phyloP scores from a whole-genome alignment of 225 moss, liverwort and hornwort genomes.

The Sphagnum contortum region DNA sequence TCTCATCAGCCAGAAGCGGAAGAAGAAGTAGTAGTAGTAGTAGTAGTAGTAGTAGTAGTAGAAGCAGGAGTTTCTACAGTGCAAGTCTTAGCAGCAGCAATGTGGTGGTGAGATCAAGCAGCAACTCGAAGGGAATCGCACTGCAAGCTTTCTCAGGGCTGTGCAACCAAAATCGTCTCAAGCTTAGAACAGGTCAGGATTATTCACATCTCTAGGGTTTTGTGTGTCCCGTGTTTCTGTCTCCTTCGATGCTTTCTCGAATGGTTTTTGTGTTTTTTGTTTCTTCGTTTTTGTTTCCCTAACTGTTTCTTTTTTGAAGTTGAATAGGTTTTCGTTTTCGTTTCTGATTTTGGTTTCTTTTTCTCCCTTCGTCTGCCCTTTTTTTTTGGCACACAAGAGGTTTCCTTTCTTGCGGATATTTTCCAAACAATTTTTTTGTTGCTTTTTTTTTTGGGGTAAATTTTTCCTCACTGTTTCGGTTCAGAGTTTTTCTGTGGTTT shows the following conservation, averaged over 20 bases:
- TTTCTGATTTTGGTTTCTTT: too few species aligned
- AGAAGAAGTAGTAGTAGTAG: background rate
- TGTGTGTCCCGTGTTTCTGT: constrained; percentile 1
- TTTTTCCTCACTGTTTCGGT: too few species aligned
- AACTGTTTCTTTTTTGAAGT: background rate
- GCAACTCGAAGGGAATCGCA: constrained; percentile 9
- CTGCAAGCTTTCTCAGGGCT: constrained; percentile 44
- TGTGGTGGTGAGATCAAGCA: constrained; percentile 1
- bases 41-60: too few species aligned
- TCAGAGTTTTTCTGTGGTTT: too few species aligned
- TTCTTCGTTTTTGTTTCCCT: background rate
- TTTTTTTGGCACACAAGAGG: too few species aligned
- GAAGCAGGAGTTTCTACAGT: too few species aligned
- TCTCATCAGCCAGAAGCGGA: constrained; percentile 7
- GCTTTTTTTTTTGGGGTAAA: too few species aligned
- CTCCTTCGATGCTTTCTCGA: too few species aligned
- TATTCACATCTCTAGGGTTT: background rate
- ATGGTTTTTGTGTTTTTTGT: background rate
- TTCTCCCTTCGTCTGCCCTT: too few species aligned
- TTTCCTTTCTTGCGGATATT: too few species aligned
- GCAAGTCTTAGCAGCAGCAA: constrained; percentile 1
- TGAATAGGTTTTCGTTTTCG: background rate
- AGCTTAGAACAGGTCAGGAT: constrained; percentile 30
- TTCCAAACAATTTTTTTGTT: too few species aligned
- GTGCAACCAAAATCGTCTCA: constrained; percentile 32